A percentile compares a stretch with the other conserved stretches of the same genome.
These are phyloP conservation scores for Eucalyptus curtisii DNA, from an alignment of 345 rosid species.

Conservation along the genomic window DNA sequence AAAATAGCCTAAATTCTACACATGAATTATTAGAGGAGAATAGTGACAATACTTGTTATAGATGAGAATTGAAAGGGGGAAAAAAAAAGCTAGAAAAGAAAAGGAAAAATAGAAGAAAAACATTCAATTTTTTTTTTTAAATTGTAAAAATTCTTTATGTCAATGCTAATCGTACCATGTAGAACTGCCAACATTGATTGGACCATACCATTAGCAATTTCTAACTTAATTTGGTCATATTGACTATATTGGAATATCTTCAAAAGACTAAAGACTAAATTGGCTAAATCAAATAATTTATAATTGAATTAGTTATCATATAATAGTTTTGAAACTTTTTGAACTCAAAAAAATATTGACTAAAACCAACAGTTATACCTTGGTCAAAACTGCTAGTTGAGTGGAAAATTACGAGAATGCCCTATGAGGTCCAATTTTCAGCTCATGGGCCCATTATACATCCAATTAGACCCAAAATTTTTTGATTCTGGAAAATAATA, in stretches of 20 bases:
- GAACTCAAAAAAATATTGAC: neutral
- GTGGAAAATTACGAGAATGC: neutral
- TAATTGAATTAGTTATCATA: no score
- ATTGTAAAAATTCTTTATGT: neutral
- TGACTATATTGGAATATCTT: neutral
- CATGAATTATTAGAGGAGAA: neutral
- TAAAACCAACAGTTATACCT: fast-evolving
- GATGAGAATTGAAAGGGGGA: fast-evolving
- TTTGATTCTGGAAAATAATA: neutral
- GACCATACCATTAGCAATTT: neutral
- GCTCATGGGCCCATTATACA: neutral
- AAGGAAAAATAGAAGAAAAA: neutral
- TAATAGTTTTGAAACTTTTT: no score
- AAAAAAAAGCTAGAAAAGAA: neutral
- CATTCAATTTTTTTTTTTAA: no score
- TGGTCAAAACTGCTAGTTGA: neutral
- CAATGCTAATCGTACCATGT: no score
- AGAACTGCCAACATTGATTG: fast-evolving
- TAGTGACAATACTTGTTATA: neutral
- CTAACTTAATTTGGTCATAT: neutral
- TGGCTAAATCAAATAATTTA: no score
- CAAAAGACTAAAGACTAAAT: neutral
- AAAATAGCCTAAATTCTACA: neutral
- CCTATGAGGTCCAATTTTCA: neutral
- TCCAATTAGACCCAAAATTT: neutral